phyloP scores from a whole-genome alignment of 257 asterid species.

The Scutellaria minor region DNA sequence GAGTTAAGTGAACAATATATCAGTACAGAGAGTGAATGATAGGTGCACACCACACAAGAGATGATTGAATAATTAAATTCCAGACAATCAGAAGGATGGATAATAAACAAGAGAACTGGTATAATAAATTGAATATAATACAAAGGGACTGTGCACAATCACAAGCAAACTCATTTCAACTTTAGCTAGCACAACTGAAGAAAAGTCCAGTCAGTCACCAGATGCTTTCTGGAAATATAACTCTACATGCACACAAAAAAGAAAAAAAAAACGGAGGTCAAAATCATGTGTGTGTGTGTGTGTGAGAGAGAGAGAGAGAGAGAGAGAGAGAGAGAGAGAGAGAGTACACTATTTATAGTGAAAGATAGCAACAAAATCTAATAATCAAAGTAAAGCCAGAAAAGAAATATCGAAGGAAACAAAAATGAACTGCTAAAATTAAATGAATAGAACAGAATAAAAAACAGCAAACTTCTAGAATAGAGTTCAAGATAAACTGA shows the following conservation, averaged over 20 bases:
- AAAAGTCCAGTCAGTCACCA: not conserved
- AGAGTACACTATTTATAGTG: not conserved
- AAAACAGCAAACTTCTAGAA: not conserved
- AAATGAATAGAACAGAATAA: not conserved
- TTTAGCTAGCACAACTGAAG: not conserved
- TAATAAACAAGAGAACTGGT: constrained; percentile 1
- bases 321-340: not conserved
- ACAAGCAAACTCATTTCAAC: constrained; percentile 1
- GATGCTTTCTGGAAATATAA: not conserved
- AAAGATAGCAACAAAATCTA: not conserved
- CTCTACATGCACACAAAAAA: not conserved
- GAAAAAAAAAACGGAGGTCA: not conserved
- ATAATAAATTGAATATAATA: not conserved
- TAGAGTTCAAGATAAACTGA: not conserved
- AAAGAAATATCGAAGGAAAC: not conserved
- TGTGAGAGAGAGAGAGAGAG: not conserved
- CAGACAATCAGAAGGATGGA: not conserved
- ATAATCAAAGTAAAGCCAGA: not conserved
- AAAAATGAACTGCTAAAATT: not conserved
- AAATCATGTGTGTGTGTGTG: not conserved
- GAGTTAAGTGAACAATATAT: not conserved
- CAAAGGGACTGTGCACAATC: not conserved
- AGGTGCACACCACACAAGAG: not conserved
- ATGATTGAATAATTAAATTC: not conserved
- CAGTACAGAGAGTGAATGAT: not conserved